phyloP scores from a whole-genome alignment of 2,329 filamentous ascomycete genomes.

The Acrocalymma vagum region DNA sequence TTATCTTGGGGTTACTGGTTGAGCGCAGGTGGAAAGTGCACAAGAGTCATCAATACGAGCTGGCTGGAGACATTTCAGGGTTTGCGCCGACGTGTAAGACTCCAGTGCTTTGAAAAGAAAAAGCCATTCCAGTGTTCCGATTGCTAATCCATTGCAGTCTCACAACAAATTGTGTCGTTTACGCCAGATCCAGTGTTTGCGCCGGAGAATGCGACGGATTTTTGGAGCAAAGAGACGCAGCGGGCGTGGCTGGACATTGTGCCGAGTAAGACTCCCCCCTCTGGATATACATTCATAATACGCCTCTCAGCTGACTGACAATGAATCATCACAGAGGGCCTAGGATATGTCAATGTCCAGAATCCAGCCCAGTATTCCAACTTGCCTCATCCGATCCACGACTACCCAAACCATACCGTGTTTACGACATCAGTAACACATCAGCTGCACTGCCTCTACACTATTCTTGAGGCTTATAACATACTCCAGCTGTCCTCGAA shows the following conservation, averaged over 20 bases:
- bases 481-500: conserved; percentile 26
- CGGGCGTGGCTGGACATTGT: conserved; percentile 42
- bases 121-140: too few species aligned
- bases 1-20: conserved; percentile 35
- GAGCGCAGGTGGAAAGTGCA: conserved; percentile 31
- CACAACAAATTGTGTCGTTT: conserved; percentile 40
- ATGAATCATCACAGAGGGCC: conserved; percentile 27
- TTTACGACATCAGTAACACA: conserved; percentile 44
- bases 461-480: conserved; percentile 43
- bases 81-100: conserved; percentile 41
- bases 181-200: conserved; percentile 32
- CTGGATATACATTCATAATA: conserved; percentile 4
- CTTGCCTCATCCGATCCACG: conserved; percentile 41
- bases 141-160: conserved; percentile 24
- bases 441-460: conserved; percentile 44
- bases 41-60: conserved; percentile 26
- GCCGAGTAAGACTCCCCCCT: conserved; percentile 25
- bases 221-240: conserved; percentile 39
- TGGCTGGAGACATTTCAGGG: conserved; percentile 40
- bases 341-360: conserved; percentile 41
- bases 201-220: conserved; percentile 37
- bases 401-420: conserved; percentile 38
- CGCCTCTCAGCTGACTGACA: conserved; percentile 9
- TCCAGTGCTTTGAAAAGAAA: neutral
- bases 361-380: conserved; percentile 29